Evolutionary conservation across 495 filamentous ascomycete species (phyloP), one percentile per base, ranked within the genome.

Genomic region (Penicillium crystallinum): DNA sequence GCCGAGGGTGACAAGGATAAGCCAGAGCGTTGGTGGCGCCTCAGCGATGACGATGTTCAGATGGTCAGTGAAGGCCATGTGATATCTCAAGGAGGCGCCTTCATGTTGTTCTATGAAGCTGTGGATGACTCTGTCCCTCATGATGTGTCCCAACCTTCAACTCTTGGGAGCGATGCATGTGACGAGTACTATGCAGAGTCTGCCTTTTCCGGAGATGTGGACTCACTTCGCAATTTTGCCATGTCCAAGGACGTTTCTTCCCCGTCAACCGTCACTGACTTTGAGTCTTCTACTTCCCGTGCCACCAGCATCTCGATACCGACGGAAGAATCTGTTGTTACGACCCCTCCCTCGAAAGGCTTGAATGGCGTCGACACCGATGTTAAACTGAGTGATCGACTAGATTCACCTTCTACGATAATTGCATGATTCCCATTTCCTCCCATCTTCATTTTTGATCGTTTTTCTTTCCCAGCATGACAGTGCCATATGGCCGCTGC

Each of bases 21-120:
- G 40, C 27, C 59, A 1, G 67, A 77, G 33, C 66, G 77, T 17
- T 96, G 91, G 91, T 96, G 87, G 82, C 75, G 85, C 11, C 71
- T 96, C 14, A 95, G 90, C 64, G 91, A 96, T 62, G 87, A 95
- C 38, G 82, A 87, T 49, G 90, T 96, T 8, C 78, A 71, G 52
- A 78, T 79, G 56, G 89, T 90, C 46, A 77, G 78, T 17, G 91
- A 96, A 68, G 73, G 78, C 11, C 77, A 77, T 29, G 91, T 93
- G 0, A 77, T 96, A 46, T 74, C 69, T 2, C 88, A 92, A 58
- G 81, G 84, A n/a, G 90, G 87, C 12, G 92, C 87, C 1, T 97
- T 97, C 61, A 97, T 98, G 92, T 76, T 97, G 8, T 97, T 98
- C 69, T 98, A 97, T 60, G 93, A 98, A 61, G 63, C 65, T 8